phyloP scores from a whole-genome alignment of 2,329 filamentous ascomycete genomes.

The Trichoderma pleuroti region DNA sequence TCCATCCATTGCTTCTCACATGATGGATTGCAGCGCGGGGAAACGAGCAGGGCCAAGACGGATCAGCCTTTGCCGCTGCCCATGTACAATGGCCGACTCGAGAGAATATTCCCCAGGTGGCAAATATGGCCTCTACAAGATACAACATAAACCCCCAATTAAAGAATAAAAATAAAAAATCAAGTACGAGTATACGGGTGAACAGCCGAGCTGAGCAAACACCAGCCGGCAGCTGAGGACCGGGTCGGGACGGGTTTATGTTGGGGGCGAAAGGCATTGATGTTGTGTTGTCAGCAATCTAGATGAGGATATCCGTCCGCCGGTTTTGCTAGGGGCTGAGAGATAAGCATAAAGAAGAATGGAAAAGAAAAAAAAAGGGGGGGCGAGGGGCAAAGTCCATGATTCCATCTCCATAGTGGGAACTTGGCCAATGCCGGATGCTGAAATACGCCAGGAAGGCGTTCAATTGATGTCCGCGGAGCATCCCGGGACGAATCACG shows the following conservation, averaged over 20 bases:
- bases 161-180: background rate
- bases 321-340: background rate
- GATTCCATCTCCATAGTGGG: background rate
- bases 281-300: background rate
- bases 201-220: background rate
- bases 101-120: background rate
- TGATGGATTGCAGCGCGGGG: constrained; percentile 4
- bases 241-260: background rate
- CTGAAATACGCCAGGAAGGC: background rate
- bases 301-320: background rate
- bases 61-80: background rate
- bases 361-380: background rate
- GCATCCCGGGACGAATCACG: background rate
- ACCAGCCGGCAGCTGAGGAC: background rate
- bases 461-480: background rate
- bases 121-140: background rate
- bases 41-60: background rate
- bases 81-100: background rate
- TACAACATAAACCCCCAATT: background rate
- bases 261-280: background rate
- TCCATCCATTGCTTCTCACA: background rate
- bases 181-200: background rate
- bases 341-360: constrained; percentile 12
- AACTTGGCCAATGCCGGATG: background rate
- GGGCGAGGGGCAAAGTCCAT: background rate